phyloP scores from a whole-genome alignment of 805 yeast genomes.

The Candida ulmi region DNA sequence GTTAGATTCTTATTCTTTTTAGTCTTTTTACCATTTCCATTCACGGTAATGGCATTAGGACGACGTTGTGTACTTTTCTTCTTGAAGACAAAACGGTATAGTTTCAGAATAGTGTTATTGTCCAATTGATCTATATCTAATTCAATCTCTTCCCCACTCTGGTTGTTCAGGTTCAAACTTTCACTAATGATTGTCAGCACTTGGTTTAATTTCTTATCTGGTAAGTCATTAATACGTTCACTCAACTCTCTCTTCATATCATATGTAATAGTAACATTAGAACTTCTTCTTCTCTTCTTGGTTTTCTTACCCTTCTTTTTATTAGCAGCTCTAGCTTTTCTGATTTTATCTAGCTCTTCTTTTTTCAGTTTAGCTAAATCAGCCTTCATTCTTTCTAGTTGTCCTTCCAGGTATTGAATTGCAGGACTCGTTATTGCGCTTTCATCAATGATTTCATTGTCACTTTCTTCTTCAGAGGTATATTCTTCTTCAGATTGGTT shows the following conservation, averaged over 20 bases:
- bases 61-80: constrained; percentile 21
- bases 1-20: constrained; percentile 52
- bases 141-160: constrained; percentile 87
- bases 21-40: constrained; percentile 23
- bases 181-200: constrained; percentile 84
- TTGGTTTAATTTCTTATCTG: constrained; percentile 76
- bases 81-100: constrained; percentile 77
- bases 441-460: constrained; percentile 55
- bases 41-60: neutral
- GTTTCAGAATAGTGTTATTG: constrained; percentile 71
- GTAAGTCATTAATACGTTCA: constrained; percentile 71
- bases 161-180: constrained; percentile 51
- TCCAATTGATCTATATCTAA: constrained; percentile 92
- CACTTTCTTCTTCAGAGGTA: constrained; percentile 39
- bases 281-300: constrained; percentile 26
- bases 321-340: constrained; percentile 48
- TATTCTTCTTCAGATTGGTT: constrained; percentile 25
- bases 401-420: constrained; percentile 82
- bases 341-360: constrained; percentile 63
- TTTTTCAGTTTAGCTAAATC: constrained; percentile 80
- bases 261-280: constrained; percentile 54
- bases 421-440: constrained; percentile 78
- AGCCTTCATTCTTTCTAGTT: constrained; percentile 75
- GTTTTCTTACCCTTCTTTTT: constrained; percentile 37
- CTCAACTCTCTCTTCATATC: constrained; percentile 95